Base-by-base conservation (phyloP, 2,329 filamentous ascomycete genomes). In the Aspergillus hortae region DNA sequence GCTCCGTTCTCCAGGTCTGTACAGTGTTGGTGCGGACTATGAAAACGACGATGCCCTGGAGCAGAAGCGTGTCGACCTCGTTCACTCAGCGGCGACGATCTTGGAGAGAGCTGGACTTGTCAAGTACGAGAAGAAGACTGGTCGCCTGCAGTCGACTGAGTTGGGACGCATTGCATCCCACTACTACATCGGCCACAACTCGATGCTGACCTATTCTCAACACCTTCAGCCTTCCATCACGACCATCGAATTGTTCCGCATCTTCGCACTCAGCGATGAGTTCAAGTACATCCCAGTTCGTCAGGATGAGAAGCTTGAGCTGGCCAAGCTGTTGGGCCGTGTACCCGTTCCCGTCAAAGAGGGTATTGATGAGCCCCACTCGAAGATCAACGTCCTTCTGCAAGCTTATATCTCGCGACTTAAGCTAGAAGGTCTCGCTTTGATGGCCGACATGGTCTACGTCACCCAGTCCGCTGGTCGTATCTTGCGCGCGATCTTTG, bases 221-320 rank as follows among this genome's bases (percentile, higher is more conserved):
- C 87, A 97, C 60, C 90, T 99, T 44, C 92, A 96, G 67, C 91
- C 92, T 12, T 90, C 88, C 10, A 94, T 96, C 62, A 90, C 89
- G 23, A 89, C 89, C 5, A 96, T 99, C 58, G 94, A 99, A 73
- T 82, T 99, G 40, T 97, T 99, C 84, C 87, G 95, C 40, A 86
- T 99, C 25, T 99, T 99, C 67, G 88, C 95, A 11, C 81, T 97
- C 33, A 97, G 94, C 66, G 90, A 95, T 50, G 94, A 99, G 71
- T 99, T 99, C 80, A 97, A 96, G 72, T 99, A 95, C 71, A 99
- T 99, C 40, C 94, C 94, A 2, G 92, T 99, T 33, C 88, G 94
- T 40, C 92, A 96, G 66, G 94, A 99, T 64, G 94, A 99, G 77
- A 97, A 97, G 77, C 79, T 99, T 30, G 94, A 99, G 72, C 80